Base-by-base conservation (phyloP, 1,284 basidiomycete genomes). In the Ustilago tritici region DNA sequence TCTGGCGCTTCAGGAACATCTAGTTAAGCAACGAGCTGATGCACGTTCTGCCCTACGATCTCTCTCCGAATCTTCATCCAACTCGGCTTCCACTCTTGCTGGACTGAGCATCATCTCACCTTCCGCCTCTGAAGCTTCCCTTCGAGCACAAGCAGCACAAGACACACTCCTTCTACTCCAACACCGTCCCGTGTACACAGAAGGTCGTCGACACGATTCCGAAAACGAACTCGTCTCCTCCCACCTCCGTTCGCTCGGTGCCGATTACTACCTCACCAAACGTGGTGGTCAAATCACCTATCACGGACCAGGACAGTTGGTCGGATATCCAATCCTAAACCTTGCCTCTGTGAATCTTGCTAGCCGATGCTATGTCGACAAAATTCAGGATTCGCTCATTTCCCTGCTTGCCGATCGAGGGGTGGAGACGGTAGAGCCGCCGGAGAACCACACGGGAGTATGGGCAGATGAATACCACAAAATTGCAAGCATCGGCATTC, bases 251-350 rank as follows among this genome's bases (percentile, higher is more conserved):
- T 88, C 88, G 15, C 89, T 95, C 31, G 95, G 95, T 17, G 95
- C 96, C 0, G 94, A 96, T 83, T 96, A 96, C 84, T 90, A 93
- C 46, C 88, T 90, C 38, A 92, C 95, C 2, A 90, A 91, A 72
- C 90, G 97, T 68, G 96, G 96, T 11, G 96, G 96, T 1, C 92
- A 98, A 87, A 90, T 95, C 64, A 99, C 97, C 2, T 99, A 95
- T 87, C 97, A 99, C 86, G 97, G 97, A 0, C 96, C 96, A 0
- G 97, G 97, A 2, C 97, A 99, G 87, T 89, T 99, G 73, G 93
- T 98, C 14, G 97, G 95, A 38, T 99, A 99, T 84, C 94, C 95
- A 1, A 90, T 98, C 58, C 88, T 98, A 52, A 95, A 99, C 87
- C 89, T 98, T 17, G 89, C 88, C 1, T 86, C 88, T 12, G 89